Evolutionary conservation across 106 monocot genomes (phyloP), one percentile per base, ranked within the genome.

Genomic region (Amphibolis antarctica): DNA sequence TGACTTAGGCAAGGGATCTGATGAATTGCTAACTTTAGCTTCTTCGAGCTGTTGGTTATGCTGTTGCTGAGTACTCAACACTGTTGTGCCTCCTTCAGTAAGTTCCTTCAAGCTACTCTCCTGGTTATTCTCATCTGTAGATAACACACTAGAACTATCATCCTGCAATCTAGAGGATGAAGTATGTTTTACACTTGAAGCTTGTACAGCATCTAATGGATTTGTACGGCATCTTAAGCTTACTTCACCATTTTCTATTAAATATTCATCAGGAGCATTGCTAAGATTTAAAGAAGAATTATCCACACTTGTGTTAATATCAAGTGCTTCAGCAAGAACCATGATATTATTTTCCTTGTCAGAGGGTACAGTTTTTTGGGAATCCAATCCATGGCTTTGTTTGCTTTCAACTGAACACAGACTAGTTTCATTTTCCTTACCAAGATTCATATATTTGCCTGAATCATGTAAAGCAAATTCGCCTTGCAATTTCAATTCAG

Each of bases 381-480:
- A 19, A 11, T 51, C 46, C 22, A 51, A 30, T 49, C 36, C 36
- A 36, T 36, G 36, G n/a, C n/a, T n/a, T n/a, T n/a, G n/a, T n/a
- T n/a, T n/a, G n/a, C 29, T 52, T 48, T 65, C 28, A 53, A 24
- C 59, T 60, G 62, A 62, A n/a, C 64, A 53, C 25, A 6, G 18
- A 48, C 25, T n/a, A 3, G 15, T 23, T 10, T 57, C 36, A 54
- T 53, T 64, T 13, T 68, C 73, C 47, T 14, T 52, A 55, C 47
- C 22, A 75, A 44, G 53, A 71, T 61, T 46, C 22, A 72, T 76
- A 23, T n/a, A n/a, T n/a, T n/a, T n/a, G n/a, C n/a, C 51, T 62
- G 75, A 55, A 62, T 71, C 74, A 26, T 48, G 43, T 50, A 17
- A 48, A 62, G 55, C 42, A 47, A 9, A 50, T 62, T 83, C 64